Base-by-base conservation (phyloP, 768 basidiomycete genomes). In the Suillus alpinus region DNA sequence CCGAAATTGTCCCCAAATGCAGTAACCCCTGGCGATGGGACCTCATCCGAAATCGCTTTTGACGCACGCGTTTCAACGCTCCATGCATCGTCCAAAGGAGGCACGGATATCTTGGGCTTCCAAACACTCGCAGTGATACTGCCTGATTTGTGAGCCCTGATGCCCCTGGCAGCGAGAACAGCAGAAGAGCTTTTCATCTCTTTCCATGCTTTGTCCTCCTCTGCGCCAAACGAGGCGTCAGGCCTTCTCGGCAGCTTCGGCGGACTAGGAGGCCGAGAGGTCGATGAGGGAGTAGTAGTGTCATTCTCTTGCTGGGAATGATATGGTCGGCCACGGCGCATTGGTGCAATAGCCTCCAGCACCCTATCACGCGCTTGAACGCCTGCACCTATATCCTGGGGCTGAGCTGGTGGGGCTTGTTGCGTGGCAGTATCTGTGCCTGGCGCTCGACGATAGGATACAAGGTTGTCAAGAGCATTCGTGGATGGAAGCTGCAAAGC, bases 341-440 rank as follows among this genome's bases (percentile, higher is more conserved):
- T 86, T 0, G 91, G 89, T 36, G 87, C 86, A 59, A 92, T 88
- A 13, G 89, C 89, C 65, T 91, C 91, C 20, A 91, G 77, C 5
- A 90, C 89, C 67, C 86, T 89, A 60, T 92, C 89, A 43, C 88
- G 84, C 9, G 87, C 87, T 66, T 89, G 86, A 34, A 87, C 69
- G 31, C 86, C 89, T 32, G 84, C 79, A 63, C 81, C 82, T 63
- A 58, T 39, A 9, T 58, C 64, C 56, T 69, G 75, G n/a, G 67
- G 60, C 20, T 59, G 58, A 31, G 61, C 49, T 29, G 63, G 47
- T 8, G 39, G 18, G 12, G 41, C 12, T 55, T 67, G 65, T 47
- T 69, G 73, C 6, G 53, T 31, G 9, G 57, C 23, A 34, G 61
- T 41, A 7, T 66, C 66, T 23, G 68, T 56, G 3, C 59, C 62